These are phyloP conservation scores for Hypoxylon rickii DNA, from an alignment of 495 filamentous ascomycete species.

Conservation along the genomic window DNA sequence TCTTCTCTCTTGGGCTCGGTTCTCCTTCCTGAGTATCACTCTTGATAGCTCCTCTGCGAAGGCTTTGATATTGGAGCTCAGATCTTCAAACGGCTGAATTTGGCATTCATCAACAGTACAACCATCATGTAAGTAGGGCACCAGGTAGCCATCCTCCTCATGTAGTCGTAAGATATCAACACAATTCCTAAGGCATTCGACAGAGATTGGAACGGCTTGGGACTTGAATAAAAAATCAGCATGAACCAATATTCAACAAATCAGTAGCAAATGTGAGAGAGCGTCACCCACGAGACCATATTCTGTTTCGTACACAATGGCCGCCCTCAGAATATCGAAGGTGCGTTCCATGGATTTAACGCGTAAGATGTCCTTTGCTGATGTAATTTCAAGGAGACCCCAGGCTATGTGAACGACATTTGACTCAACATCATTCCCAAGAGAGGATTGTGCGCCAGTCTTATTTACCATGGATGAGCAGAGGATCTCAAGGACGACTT, in stretches of 20 bases:
- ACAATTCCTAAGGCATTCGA: conserved; percentile 26
- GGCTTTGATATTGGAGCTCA: conserved; percentile 22
- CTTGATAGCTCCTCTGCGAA: conserved; percentile 32
- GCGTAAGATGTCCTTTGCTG: conserved; percentile 12
- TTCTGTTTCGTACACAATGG: conserved; percentile 29
- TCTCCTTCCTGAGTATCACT: conserved; percentile 33
- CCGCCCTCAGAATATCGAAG: conserved; percentile 32
- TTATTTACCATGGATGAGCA: conserved; percentile 20
- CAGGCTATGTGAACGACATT: conserved; percentile 27
- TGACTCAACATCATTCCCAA: conserved; percentile 13
- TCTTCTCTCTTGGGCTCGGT: conserved; percentile 29
- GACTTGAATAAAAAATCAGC: conserved; percentile 10
- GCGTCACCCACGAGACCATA: conserved; percentile 26
- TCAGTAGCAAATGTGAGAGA: no score
- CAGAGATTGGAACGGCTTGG: conserved; percentile 14
- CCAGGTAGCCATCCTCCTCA: conserved; percentile 14
- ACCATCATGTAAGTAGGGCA: conserved; percentile 14
- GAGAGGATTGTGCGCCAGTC: conserved; percentile 10
- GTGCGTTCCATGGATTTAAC: conserved; percentile 21
- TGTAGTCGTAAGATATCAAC: conserved; percentile 27
- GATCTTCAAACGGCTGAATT: conserved; percentile 14
- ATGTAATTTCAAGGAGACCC: conserved; percentile 22
- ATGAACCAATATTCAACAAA: background rate
- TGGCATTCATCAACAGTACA: conserved; percentile 13
- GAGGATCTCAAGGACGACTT: conserved; percentile 32